phyloP scores from a whole-genome alignment of 257 asterid genomes.

The Thymus quinquecostatus region DNA sequence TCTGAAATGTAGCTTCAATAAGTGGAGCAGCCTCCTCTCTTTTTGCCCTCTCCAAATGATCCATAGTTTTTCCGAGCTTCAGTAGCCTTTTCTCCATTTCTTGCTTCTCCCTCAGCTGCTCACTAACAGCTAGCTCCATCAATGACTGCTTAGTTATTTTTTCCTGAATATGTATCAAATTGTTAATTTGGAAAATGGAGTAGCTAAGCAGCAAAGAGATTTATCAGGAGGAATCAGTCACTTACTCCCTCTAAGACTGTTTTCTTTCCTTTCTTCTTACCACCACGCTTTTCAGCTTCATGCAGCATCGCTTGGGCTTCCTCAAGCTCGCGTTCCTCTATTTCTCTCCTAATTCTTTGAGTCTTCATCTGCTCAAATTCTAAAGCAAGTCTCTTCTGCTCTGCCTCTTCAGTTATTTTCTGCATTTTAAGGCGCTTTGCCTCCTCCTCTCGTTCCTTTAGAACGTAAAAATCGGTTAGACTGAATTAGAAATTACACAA shows the following conservation, averaged over 20 bases:
- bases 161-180: conserved; percentile 54
- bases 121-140: conserved; percentile 75
- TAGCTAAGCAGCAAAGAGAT: conserved; percentile 6
- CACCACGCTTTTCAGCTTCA: conserved; percentile 35
- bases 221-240: conserved; percentile 18
- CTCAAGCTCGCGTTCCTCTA: conserved; percentile 85
- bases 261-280: conserved; percentile 78
- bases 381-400: conserved; percentile 31
- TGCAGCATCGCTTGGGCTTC: conserved; percentile 74
- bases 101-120: conserved; percentile 84
- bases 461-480: neutral
- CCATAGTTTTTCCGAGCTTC: conserved; percentile 83
- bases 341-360: conserved; percentile 77
- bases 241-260: conserved; percentile 79
- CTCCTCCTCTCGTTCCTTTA: conserved; percentile 89
- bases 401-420: conserved; percentile 54
- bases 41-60: conserved; percentile 89
- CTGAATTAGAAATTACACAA: conserved; percentile 1
- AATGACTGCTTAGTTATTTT: conserved; percentile 66
- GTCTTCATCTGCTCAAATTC: conserved; percentile 73
- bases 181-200: neutral
- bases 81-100: conserved; percentile 85
- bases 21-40: conserved; percentile 83
- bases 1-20: conserved; percentile 43
- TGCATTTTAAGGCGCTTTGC: conserved; percentile 71